A percentile compares a stretch with the other conserved stretches of the same genome.
Evolutionary conservation across 805 yeast genomes (phyloP).

Genomic region (Ogataea allantospora): DNA sequence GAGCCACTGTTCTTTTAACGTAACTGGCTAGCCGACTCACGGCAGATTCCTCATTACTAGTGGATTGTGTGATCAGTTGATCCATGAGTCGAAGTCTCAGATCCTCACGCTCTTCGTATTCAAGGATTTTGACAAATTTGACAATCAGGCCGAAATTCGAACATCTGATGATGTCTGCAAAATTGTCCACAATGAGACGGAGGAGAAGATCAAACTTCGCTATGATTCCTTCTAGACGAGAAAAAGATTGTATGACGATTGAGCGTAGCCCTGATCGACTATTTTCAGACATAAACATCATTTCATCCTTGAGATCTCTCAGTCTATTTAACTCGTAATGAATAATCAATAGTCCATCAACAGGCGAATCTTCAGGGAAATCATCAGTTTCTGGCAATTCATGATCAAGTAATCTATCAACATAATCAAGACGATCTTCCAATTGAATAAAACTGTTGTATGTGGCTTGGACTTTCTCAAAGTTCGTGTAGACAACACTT

Average conservation of each 20-base stretch:
- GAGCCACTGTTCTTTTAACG: conserved; percentile 42
- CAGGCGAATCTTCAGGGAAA: conserved; percentile 40
- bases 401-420: conserved; percentile 52
- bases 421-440: conserved; percentile 45
- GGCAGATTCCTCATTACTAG: conserved; percentile 12
- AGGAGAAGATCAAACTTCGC: conserved; percentile 63
- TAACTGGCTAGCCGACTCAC: conserved; percentile 32
- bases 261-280: conserved; percentile 60
- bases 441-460: conserved; percentile 61
- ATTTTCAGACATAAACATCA: conserved; percentile 50
- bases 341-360: conserved; percentile 57
- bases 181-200: conserved; percentile 59
- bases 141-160: conserved; percentile 67
- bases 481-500: conserved; percentile 66
- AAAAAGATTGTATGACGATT: conserved; percentile 57
- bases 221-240: conserved; percentile 47
- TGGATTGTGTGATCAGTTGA: conserved; percentile 13
- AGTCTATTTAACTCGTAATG: conserved; percentile 71
- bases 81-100: conserved; percentile 39
- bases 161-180: conserved; percentile 65
- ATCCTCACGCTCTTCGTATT: conserved; percentile 79
- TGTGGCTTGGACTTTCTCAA: conserved; percentile 65
- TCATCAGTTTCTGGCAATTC: conserved; percentile 34
- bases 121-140: conserved; percentile 72
- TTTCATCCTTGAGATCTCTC: conserved; percentile 76